phyloP scores from a whole-genome alignment of 164 flowering plant species.

The Aristolochia californica region DNA sequence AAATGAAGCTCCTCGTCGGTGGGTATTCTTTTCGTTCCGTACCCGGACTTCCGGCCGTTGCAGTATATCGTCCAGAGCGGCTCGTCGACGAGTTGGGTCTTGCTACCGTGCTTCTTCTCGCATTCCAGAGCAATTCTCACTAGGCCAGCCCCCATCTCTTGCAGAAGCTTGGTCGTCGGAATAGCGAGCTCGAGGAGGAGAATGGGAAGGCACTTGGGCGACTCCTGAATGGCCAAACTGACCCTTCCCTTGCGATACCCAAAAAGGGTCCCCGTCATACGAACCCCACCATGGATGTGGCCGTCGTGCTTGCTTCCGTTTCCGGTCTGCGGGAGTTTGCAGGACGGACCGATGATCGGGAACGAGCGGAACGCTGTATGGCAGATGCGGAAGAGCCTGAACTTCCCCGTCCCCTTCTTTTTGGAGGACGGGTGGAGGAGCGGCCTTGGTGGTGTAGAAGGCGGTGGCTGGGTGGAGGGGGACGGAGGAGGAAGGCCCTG shows the following conservation, averaged over 20 bases:
- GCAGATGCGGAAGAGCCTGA: neutral
- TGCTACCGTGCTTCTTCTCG: conserved; percentile 33
- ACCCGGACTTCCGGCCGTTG: conserved; percentile 62
- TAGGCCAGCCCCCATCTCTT: conserved; percentile 63
- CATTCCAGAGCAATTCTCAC: conserved; percentile 72
- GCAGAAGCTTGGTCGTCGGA: conserved; percentile 49
- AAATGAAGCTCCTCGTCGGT: conserved; percentile 53
- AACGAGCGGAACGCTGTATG: conserved; percentile 54
- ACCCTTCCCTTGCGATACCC: conserved; percentile 55
- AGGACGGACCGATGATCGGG: conserved; percentile 45
- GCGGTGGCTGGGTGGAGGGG: neutral
- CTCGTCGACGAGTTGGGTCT: conserved; percentile 47
- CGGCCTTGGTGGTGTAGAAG: neutral
- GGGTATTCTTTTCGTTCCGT: conserved; percentile 53
- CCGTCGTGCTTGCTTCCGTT: conserved; percentile 17
- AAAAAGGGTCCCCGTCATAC: conserved; percentile 66
- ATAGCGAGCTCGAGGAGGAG: conserved; percentile 62
- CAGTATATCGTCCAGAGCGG: conserved; percentile 72
- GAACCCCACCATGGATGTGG: conserved; percentile 32
- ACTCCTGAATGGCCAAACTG: conserved; percentile 59
- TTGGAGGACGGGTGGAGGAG: neutral
- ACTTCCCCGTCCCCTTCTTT: neutral
- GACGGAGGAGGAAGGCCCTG: neutral
- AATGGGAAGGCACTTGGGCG: conserved; percentile 42
- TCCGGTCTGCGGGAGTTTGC: conserved; percentile 35